Evolutionary conservation across 495 filamentous ascomycete species (phyloP), one percentile per base, ranked within the genome.

Genomic region (Trichoderma erinaceum): DNA sequence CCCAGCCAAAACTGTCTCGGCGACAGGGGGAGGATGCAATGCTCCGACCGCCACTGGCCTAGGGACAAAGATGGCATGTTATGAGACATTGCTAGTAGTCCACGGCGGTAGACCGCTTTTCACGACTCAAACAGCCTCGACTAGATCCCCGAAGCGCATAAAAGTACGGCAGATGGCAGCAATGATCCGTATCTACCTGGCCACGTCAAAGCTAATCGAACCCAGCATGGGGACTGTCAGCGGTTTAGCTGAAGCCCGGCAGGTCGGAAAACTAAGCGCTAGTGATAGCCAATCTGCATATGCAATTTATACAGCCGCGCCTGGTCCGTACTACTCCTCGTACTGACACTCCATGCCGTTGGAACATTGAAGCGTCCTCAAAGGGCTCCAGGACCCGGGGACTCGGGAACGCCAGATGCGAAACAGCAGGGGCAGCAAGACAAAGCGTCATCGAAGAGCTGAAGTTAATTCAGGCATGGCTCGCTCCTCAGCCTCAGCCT

Each of bases 191-290:
- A 38, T 7, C 35, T 38, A 38, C 8, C 35, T 38, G 35, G 35
- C 5, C 35, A 38, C 56, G 56, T 2, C 16, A 32, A 61, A 61
- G 56, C 56, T 61, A 61, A 32, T 61, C 56, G 56, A 16, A 23
- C 12, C 56, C 56, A 25, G 27, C 56, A 58, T 58, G 50, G 23
- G 23, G 27, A 25, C 56, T 25, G 56, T 61, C 56, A 61, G 56
- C 27, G 56, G 56, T 23, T 61, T 32, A 61, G 56, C 56, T 61
- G 56, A 29, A 21, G 25, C 56, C 56, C 56, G 56, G 25, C 23
- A 16, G 25, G 56, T 61, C 56, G 56, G 56, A 61, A 61, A 61
- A 32, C 56, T 61, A 61, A 61, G 56, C 56, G 56, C 56, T 61
- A 61, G 56, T 32, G 10, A 61, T 27, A 61, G 23, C 56, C 56